Percentiles rank a stretch among this genome's conserved stretches.
These are phyloP conservation scores for Xylariaceae sp. DNA, from an alignment of 2,329 filamentous ascomycete genomes.

Conservation along the genomic window DNA sequence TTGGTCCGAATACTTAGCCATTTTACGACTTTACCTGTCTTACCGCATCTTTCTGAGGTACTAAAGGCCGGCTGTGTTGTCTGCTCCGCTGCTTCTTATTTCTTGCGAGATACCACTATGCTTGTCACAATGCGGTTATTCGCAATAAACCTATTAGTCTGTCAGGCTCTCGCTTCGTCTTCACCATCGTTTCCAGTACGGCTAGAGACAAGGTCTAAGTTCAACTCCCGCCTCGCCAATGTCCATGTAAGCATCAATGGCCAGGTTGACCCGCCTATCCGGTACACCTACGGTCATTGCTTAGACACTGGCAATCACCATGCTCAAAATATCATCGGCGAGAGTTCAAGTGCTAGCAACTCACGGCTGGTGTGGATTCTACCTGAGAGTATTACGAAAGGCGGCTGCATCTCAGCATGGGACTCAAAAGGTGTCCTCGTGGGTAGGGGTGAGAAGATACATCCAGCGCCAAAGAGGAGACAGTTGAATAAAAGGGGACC, in stretches of 20 bases:
- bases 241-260: constrained; percentile 40
- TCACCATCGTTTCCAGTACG: constrained; percentile 38
- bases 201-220: constrained; percentile 45
- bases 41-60: too few relatives aligned
- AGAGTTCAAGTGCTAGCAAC: constrained; percentile 29
- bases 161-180: background rate
- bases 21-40: too few relatives aligned
- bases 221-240: constrained; percentile 45
- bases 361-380: constrained; percentile 46
- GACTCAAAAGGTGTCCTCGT: constrained; percentile 39
- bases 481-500: constrained; percentile 36
- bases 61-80: too few relatives aligned
- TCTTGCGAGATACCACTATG: background rate
- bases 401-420: constrained; percentile 52
- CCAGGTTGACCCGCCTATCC: constrained; percentile 38
- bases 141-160: background rate
- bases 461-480: constrained; percentile 39
- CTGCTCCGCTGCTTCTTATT: background rate
- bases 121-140: background rate
- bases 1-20: too few relatives aligned
- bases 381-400: constrained; percentile 40
- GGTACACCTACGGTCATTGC: constrained; percentile 46
- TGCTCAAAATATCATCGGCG: constrained; percentile 40
- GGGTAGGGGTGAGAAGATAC: constrained; percentile 47
- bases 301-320: constrained; percentile 26